Conservation (phyloP, 2,329 filamentous ascomycete species). For the Mollisia scopiformis region DNA sequence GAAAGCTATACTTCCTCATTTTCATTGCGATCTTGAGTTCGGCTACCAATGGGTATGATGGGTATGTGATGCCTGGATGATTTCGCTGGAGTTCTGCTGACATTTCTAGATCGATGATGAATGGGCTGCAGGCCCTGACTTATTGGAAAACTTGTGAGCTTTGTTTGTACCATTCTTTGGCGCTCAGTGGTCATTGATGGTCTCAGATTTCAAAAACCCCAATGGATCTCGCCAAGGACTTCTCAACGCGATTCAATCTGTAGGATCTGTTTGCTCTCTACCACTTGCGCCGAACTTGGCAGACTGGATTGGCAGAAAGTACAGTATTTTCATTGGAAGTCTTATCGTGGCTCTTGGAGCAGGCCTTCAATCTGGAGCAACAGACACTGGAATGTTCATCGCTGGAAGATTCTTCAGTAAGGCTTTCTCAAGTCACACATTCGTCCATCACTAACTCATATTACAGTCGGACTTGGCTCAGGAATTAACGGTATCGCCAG, state of each 20-base stretch:
- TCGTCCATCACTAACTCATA: background rate
- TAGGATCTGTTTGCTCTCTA: background rate
- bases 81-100: background rate
- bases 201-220: background rate
- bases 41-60: constrained; percentile 6
- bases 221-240: constrained; percentile 1
- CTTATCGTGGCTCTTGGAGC: background rate
- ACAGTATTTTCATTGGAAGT: background rate
- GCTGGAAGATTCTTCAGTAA: constrained; percentile 4
- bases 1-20: constrained; percentile 3
- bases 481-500: background rate
- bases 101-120: background rate
- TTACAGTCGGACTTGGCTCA: background rate
- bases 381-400: background rate
- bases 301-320: constrained; percentile 1
- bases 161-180: background rate
- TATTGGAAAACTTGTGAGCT: constrained; percentile 1
- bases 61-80: background rate
- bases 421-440: background rate
- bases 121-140: constrained; percentile 3
- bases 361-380: constrained; percentile 2
- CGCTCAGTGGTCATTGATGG: background rate
- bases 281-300: background rate
- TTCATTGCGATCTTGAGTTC: background rate
- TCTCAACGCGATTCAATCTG: background rate